Base-by-base conservation (phyloP, 1,139 yeast genomes). In the Pichia sp. region DNA sequence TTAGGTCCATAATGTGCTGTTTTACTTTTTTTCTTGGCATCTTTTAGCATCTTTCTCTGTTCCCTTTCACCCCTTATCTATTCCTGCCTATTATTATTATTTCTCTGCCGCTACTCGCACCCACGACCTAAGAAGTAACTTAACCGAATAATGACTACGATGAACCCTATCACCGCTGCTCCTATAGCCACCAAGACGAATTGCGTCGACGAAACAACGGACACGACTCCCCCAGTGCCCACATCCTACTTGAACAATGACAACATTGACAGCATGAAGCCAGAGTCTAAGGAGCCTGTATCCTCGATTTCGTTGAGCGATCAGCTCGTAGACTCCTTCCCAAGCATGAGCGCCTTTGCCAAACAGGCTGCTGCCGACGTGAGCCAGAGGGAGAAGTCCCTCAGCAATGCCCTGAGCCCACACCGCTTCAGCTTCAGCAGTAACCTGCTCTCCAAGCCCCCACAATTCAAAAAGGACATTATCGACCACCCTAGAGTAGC, bases 401-500 rank as follows among this genome's bases (percentile, higher is more conserved):
- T 36, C 40, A 11, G 15, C 15, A 36, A 13, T 6, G 4, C 2
- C 45, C 11, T 42, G 26, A 16, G 45, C 10, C 45, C 32, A n/a
- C 46, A 44, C 32, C 44, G 51, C 13, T 19, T 36, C 8, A 50
- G 51, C 29, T 50, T 54, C 19, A 38, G 38, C 15, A 44, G 45
- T 26, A 29, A 30, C 15, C n/a, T 42, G 7, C 32, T 40, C 8
- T 16, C 43, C 3, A 5, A 38, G 13, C 52, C 57, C 8, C 74
- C 74, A 54, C 72, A 82, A 54, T 76, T 76, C 64, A 80, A 77
- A 72, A 80, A 75, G 64, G 60, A 70, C 3, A 77, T 81, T 23
- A 76, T 85, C 62, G 87, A 84, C 66, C 90, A 85, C 67, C 79
- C 73, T 45, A 75, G 90, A 68, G 84, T 87, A 50, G 93, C 93